These are phyloP conservation scores for Raddia guianensis DNA, from an alignment of 176 grass and related monocot genomes.

Conservation along the genomic window DNA sequence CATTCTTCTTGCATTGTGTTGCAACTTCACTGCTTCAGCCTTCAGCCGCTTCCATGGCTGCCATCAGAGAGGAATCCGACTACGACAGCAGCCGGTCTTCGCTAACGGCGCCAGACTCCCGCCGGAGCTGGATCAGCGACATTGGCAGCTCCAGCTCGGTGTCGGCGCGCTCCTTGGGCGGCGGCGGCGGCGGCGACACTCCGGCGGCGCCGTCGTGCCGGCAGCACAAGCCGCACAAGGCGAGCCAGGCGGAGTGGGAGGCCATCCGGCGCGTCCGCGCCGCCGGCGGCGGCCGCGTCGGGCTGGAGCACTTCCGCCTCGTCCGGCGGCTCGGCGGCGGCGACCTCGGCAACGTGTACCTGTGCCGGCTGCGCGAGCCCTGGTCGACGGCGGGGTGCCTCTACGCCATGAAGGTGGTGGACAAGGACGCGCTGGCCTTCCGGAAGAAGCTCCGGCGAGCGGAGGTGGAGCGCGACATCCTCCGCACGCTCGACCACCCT, in stretches of 20 bases:
- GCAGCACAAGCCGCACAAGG: constrained; percentile 81
- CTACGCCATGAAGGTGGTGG: constrained; percentile 92
- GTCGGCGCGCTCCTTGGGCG: constrained; percentile 54
- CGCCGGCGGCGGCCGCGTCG: constrained; percentile 39
- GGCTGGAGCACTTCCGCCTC: constrained; percentile 88
- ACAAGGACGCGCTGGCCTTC: constrained; percentile 75
- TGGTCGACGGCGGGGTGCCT: constrained; percentile 60
- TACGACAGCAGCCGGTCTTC: constrained; percentile 83
- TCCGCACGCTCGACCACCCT: constrained; percentile 77
- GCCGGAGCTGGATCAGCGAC: constrained; percentile 82
- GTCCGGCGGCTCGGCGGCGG: constrained; percentile 79
- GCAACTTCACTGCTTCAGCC: neutral
- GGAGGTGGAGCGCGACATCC: constrained; percentile 85
- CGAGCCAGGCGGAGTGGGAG: constrained; percentile 85
- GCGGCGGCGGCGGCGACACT: constrained; percentile 3
- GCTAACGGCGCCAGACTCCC: constrained; percentile 58
- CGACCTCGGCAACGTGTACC: constrained; percentile 88
- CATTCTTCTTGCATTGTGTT: constrained; percentile 11
- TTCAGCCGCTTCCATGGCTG: constrained; percentile 40
- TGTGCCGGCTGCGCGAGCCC: constrained; percentile 71
- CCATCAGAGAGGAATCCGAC: constrained; percentile 75
- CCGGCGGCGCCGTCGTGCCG: constrained; percentile 1
- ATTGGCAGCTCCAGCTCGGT: constrained; percentile 83
- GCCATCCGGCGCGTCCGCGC: constrained; percentile 64
- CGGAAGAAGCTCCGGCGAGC: constrained; percentile 84